phyloP scores from a whole-genome alignment of 2,329 filamentous ascomycete species.

The Phialophora tarda region DNA sequence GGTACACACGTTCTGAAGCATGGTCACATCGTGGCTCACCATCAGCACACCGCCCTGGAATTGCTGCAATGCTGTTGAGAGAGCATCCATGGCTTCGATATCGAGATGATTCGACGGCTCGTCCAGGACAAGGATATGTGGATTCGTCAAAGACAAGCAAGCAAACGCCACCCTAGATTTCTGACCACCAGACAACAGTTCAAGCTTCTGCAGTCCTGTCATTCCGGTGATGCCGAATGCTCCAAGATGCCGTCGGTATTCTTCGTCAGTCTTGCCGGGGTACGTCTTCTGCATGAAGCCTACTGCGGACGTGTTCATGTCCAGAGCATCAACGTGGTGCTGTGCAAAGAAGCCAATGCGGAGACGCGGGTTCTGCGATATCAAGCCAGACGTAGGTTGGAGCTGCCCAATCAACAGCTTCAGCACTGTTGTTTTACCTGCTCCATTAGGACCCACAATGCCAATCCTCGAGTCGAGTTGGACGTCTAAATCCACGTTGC shows the following conservation, averaged over 20 bases:
- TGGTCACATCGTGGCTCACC: constrained; percentile 99
- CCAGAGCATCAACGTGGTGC: constrained; percentile 95
- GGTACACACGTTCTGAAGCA: constrained; percentile 94
- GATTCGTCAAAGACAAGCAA: constrained; percentile 90
- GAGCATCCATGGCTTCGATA: constrained; percentile 98
- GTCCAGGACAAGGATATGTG: constrained; percentile 96
- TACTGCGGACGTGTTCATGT: constrained; percentile 85
- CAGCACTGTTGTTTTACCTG: constrained; percentile 97
- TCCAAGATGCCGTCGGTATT: constrained; percentile 92
- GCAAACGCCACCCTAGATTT: constrained; percentile 98
- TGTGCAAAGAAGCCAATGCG: constrained; percentile 97
- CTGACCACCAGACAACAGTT: constrained; percentile 89
- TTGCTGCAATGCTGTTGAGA: constrained; percentile 78
- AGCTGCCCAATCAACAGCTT: constrained; percentile 94
- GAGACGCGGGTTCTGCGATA: constrained; percentile 85
- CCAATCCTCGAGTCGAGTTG: constrained; percentile 98
- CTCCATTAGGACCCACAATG: constrained; percentile 98
- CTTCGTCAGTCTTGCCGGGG: constrained; percentile 89
- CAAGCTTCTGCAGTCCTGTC: constrained; percentile 96
- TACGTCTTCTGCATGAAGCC: constrained; percentile 95
- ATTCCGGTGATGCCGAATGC: constrained; percentile 87
- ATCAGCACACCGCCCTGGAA: constrained; percentile 97
- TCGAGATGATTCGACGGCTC: constrained; percentile 98
- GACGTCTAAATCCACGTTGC: constrained; percentile 90
- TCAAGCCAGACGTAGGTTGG: constrained; percentile 74